phyloP scores from a whole-genome alignment of 2,329 filamentous ascomycete genomes.

The Stagonosporopsis vannaccii region DNA sequence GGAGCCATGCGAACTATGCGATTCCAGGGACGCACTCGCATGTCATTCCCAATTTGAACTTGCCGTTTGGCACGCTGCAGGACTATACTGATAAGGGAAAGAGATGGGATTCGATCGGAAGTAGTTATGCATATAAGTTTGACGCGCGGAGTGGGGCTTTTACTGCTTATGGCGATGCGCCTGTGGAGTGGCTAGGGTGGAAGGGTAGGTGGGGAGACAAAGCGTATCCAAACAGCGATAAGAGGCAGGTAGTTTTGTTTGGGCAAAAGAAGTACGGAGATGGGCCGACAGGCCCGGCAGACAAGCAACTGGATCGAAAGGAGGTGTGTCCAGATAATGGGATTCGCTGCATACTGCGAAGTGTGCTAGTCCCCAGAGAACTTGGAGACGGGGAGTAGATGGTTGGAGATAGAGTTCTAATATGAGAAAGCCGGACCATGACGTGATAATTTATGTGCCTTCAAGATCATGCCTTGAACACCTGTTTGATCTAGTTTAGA shows the following conservation, averaged over 20 bases:
- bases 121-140: constrained; percentile 65
- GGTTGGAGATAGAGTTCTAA: neutral
- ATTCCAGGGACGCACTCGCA: constrained; percentile 67
- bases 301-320: constrained; percentile 64
- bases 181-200: constrained; percentile 64
- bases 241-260: constrained; percentile 57
- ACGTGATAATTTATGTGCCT: neutral
- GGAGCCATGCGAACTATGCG: constrained; percentile 71
- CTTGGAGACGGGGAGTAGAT: neutral
- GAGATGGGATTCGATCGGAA: constrained; percentile 67
- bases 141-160: constrained; percentile 54
- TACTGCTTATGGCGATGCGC: constrained; percentile 56
- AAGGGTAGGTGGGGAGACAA: constrained; percentile 69
- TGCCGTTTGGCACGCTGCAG: constrained; percentile 60
- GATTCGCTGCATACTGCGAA: constrained; percentile 54
- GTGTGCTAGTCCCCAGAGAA: constrained; percentile 46
- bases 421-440: neutral
- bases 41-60: constrained; percentile 66
- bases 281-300: constrained; percentile 68
- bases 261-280: constrained; percentile 58
- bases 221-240: constrained; percentile 61
- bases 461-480: neutral
- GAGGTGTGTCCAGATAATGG: constrained; percentile 64
- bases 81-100: constrained; percentile 63
- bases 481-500: neutral